Evolutionary conservation across 306 rosid genomes (phyloP).

Genomic region (Albizia julibrissin): DNA sequence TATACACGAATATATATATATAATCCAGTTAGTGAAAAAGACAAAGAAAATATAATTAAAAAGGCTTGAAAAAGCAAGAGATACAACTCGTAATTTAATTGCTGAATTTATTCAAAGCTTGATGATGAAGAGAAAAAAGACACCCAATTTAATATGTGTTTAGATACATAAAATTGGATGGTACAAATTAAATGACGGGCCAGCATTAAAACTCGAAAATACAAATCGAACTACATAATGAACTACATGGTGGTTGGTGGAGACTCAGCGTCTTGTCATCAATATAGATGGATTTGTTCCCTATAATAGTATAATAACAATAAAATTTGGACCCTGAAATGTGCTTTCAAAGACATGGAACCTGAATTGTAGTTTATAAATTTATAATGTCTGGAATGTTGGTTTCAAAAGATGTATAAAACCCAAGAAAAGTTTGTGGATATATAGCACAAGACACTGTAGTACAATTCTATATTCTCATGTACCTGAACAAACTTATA

Average conservation of each 20-base stretch:
- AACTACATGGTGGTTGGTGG: background rate
- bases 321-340: background rate
- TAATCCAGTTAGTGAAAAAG: background rate
- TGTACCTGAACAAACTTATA: background rate
- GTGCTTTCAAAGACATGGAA: background rate
- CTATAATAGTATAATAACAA: background rate
- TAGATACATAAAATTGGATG: background rate
- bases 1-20: background rate
- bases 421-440: background rate
- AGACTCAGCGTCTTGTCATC: background rate
- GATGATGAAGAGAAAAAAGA: background rate
- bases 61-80: background rate
- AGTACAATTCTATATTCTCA: background rate
- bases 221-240: background rate
- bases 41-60: background rate
- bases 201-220: background rate
- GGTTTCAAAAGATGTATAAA: background rate
- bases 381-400: background rate
- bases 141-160: background rate
- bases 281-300: background rate
- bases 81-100: background rate
- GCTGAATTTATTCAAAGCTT: slow-evolving; percentile 24
- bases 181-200: background rate
- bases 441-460: background rate
- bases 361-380: background rate